Percentiles rank a stretch among this genome's conserved stretches.
Conservation (phyloP, 2,329 filamentous ascomycete genomes). For the Penicillium corylophilum region DNA sequence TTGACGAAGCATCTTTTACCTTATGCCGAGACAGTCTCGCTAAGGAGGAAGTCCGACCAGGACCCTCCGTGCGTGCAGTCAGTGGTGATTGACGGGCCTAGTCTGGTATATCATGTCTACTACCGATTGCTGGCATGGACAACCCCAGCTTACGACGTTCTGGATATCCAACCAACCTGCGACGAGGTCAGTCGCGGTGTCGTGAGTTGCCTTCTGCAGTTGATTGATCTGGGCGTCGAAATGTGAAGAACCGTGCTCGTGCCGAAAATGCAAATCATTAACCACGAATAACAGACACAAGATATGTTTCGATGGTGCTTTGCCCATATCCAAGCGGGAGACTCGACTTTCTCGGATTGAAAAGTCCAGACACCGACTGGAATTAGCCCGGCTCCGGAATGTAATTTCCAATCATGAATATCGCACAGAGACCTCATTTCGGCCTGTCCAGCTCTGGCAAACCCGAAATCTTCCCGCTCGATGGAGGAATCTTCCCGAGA, state of each 20-base stretch:
- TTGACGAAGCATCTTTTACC: slow-evolving; percentile 34
- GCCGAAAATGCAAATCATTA: neutral
- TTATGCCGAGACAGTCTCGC: slow-evolving; percentile 26
- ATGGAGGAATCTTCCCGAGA: slow-evolving; percentile 48
- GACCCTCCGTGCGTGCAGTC: slow-evolving; percentile 19
- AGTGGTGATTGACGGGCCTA: slow-evolving; percentile 72
- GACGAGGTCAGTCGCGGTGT: slow-evolving; percentile 59
- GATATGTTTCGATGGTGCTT: slow-evolving; percentile 82
- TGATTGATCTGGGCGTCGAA: slow-evolving; percentile 56
- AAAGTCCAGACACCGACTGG: slow-evolving; percentile 57
- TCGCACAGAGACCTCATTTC: slow-evolving; percentile 14
- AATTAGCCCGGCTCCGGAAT: slow-evolving; percentile 43
- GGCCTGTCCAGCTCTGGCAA: slow-evolving; percentile 27
- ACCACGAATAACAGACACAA: slow-evolving; percentile 50
- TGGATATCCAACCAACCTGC: slow-evolving; percentile 61
- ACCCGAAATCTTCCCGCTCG: slow-evolving; percentile 25
- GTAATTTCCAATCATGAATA: slow-evolving; percentile 1
- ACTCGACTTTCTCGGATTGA: slow-evolving; percentile 63
- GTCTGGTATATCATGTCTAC: slow-evolving; percentile 72
- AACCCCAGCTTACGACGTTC: slow-evolving; percentile 43
- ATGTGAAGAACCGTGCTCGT: slow-evolving; percentile 54
- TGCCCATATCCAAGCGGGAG: slow-evolving; percentile 66
- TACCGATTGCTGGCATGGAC: slow-evolving; percentile 52
- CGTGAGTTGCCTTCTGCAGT: slow-evolving; percentile 61
- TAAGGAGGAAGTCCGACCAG: slow-evolving; percentile 11